Evolutionary conservation across 2,329 filamentous ascomycete genomes (phyloP), one percentile per base, ranked within the genome.

Genomic region (Raffaelea ambrosiae): DNA sequence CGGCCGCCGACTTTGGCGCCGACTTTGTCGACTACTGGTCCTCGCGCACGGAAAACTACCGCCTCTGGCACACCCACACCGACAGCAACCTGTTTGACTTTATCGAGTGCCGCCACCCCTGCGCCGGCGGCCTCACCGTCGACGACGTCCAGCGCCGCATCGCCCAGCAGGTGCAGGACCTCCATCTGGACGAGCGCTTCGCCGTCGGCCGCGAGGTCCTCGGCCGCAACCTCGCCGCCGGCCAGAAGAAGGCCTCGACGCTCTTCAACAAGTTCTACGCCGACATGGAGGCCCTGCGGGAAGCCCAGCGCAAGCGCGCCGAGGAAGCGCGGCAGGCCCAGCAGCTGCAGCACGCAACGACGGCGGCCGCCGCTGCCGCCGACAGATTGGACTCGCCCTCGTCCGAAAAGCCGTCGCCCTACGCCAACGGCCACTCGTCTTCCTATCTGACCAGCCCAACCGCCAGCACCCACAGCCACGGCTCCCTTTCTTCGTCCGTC

Each of bases 71-170:
- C 54, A 73, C 77, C 14, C 71, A 86, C 57, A 88, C 84, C 3
- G 90, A 96, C 60, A 83, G 83, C 16, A 86, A 95, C 59, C 76
- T 98, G 16, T 98, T 97, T 61, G 91, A 95, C 56, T 88, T 98
- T 53, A 86, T 94, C 14, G 89, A 95, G 60, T 93, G 93, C 2
- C 84, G 83, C 52, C 93, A 98, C 64, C 93, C 93, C 3, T 96
- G 88, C 63, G 90, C 90, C 1, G 93, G 93, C 22, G 91, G 89
- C 0, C 74, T 98, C 19, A 90, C 85, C 1, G 89, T 98, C 53
- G 93, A 97, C 56, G 93, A 98, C 62, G 84, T 98, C 13, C 91
- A 96, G 62, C 79, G 93, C 44, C 79, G 93, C 21, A 77, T 98
- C 31, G 83, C 88, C 33, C 86, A 94, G 63, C 93, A 97, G 66